Evolutionary conservation across 2,329 filamentous ascomycete species (phyloP), one percentile per base, ranked within the genome.

Genomic region (Fusarium sp.): DNA sequence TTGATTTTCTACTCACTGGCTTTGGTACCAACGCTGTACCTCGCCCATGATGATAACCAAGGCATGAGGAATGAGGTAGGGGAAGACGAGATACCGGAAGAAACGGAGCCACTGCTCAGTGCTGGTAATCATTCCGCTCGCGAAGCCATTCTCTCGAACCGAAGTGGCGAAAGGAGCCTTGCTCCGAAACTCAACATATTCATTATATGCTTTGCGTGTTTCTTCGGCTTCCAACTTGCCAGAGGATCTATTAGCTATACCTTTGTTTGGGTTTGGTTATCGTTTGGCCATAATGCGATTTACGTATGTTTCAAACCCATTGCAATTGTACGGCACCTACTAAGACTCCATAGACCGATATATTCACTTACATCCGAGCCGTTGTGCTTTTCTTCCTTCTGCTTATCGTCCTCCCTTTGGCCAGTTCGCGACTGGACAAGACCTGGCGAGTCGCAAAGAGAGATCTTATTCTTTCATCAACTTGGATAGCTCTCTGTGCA

Each of bases 311-410:
- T 2, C 7, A 11, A 32, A 6, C 15, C 9, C 6, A 15, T 2
- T 8, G 18, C 18, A 2, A 32, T 1, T 1, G n/a, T 15, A 2
- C 15, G 6, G 9, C 10, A 18, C 3, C 10, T n/a, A 51, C 22
- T 62, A 12, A 62, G 8, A 8, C 18, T 11, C 6, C 18, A 32
- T 15, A 62, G 59, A 48, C 29, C 16, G 25, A 25, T 0, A 10
- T 53, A 16, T 34, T 62, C 8, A 16, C 38, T n/a, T 62, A 59
- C 29, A 41, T 62, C 6, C 30, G 46, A 10, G 59, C 59, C 8
- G 20, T 62, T 8, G 47, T 45, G 25, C 32, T 59, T 1, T 30
- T 46, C 3, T 32, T 53, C 11, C 38, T 62, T 10, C 61, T 61
- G 4, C 52, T 62, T 2, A 22, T 62, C 18, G 43, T 44, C 4